Evolutionary conservation across 2,329 filamentous ascomycete genomes (phyloP), one percentile per base, ranked within the genome.

Genomic region (Talaromyces sp.): DNA sequence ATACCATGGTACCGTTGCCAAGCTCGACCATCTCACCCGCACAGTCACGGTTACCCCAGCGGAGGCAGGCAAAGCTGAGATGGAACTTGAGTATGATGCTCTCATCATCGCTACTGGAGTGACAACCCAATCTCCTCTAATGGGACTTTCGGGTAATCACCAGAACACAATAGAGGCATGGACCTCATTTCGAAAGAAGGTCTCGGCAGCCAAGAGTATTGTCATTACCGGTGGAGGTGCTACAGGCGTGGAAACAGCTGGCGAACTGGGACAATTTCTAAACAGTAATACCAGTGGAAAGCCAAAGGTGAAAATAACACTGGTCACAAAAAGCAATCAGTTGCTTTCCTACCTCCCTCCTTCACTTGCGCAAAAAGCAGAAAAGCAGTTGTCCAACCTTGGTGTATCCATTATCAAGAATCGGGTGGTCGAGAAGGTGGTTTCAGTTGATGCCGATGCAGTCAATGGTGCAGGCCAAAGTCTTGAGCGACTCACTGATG

Each of bases 241-340:
- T 3, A 50, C 78, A 1, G 80, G 81, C 3, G 70, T 84, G 16
- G 83, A 84, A 67, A 77, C 76, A 1, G 82, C 83, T 0, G 83
- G 83, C 16, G 82, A 85, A 66, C 73, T 85, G 0, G 85, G 82
- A 33, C 81, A 85, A 67, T 76, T 80, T 68, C 75, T 86, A 16
- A 86, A 86, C 65, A 81, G 83, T 1, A 70, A 60, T 33, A 14
- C 8, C 8, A 11, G 11, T 9, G n/a, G 8, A 19, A 56, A 39
- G 19, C 22, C 33, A 2, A 80, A 78, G 16, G 78, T 81, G 1
- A 39, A 68, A 0, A 83, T 85, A 41, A 85, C 80, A 0, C 66
- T 85, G 2, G 72, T 85, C 24, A 82, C 79, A 0, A 71, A 75
- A 1, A 72, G 67, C 0, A 39, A 73, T 1, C 70, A 76, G 31